A percentile compares a stretch with the other conserved stretches of the same genome.
phyloP scores from a whole-genome alignment of 495 filamentous ascomycete genomes.

The Aspergillus incahuasiensis region DNA sequence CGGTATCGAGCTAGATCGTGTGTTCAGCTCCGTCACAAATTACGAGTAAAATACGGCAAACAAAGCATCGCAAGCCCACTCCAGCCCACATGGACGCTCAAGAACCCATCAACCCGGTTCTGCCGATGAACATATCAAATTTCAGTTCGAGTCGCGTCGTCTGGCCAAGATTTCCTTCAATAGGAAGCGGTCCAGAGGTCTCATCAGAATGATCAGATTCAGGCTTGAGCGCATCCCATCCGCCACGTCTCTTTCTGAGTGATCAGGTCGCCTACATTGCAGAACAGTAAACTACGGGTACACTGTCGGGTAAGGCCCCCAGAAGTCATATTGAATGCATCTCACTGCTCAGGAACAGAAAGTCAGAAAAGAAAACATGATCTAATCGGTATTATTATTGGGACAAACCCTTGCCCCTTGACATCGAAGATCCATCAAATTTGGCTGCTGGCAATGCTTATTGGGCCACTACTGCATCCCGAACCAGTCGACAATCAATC shows the following conservation, averaged over 20 bases:
- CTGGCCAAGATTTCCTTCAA: too few relatives aligned
- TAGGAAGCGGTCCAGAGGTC: too few relatives aligned
- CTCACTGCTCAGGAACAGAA: not conserved
- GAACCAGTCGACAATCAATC: not conserved
- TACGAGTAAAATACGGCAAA: constrained; percentile 17
- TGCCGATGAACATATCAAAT: constrained; percentile 12
- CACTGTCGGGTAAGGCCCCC: too few relatives aligned
- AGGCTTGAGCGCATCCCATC: not conserved
- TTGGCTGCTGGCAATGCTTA: not conserved
- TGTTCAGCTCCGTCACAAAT: constrained; percentile 16
- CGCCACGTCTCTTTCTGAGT: not conserved
- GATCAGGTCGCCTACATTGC: not conserved
- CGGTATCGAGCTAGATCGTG: constrained; percentile 9
- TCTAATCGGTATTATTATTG: not conserved
- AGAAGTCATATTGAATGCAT: too few relatives aligned
- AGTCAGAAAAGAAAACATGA: not conserved
- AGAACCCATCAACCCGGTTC: constrained; percentile 25
- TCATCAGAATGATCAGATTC: too few relatives aligned
- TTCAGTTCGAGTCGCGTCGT: not conserved
- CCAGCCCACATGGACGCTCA: constrained; percentile 22
- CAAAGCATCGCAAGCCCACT: constrained; percentile 16
- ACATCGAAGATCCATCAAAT: not conserved
- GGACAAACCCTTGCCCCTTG: not conserved
- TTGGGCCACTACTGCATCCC: not conserved
- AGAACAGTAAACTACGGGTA: too few relatives aligned